Base-by-base conservation (phyloP, 116 monocot species). In the Phalaenopsis hybrid region DNA sequence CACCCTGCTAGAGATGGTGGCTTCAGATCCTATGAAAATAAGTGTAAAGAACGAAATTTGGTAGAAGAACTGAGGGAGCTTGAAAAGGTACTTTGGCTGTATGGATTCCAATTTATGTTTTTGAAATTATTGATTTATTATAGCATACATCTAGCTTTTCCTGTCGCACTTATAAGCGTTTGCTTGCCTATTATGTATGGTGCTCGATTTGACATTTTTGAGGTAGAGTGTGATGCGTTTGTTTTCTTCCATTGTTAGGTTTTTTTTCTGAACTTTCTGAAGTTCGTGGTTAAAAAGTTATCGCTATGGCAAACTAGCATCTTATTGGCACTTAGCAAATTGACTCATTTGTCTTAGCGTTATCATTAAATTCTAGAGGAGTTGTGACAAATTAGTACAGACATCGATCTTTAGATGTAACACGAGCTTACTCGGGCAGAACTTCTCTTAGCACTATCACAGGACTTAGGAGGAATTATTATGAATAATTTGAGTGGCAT, bases 31-130 rank as follows among this genome's bases (percentile, higher is more conserved):
- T 95, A 93, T 86, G 89, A 93, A 82, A 90, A 44, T 28, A 93
- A 90, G 93, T 87, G 88, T 0, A 98, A 90, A 82, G 93, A 98
- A 92, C 86, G 90, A 65, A 82, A 89, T 88, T 89, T 88, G 43
- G 91, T 94, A 63, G 86, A 91, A 23, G 94, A 94, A 77, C 88
- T 96, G 80, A 88, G 76, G 25, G 89, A 93, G 82, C 87, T 98
- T 83, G 90, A 94, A 88, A 94, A 90, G 89, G 97, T 94, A 31
- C 41, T 15, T 73, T 9, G 49, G 21, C 80, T 5, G 50, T 45
- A 7, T 17, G 31, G 20, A 15, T 21, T 77, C 52, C 20, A 52
- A 50, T 4, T 25, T 52, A 31, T 77, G 16, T 31, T 77, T n/a
- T 46, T 44, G 57, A 34, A 2, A 13, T 61, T 21, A 81, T 2